Evolutionary conservation across 192 early-diverging fungal genomes (phyloP).

Genomic region (Podila epigama): DNA sequence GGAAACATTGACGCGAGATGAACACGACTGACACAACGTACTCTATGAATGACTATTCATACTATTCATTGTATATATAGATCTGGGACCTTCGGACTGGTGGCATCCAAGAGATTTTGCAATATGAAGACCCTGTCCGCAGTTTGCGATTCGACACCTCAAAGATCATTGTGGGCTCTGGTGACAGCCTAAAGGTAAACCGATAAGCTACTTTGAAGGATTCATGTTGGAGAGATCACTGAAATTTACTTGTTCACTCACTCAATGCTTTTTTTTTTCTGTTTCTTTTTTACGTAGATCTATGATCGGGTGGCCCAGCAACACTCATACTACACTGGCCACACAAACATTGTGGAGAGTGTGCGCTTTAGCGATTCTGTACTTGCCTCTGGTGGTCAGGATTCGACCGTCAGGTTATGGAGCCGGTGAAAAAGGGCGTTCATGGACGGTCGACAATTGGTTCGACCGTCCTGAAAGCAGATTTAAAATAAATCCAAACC

Average conservation of each 20-base stretch:
- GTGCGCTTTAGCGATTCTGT: constrained; percentile 54
- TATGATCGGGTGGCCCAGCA: constrained; percentile 72
- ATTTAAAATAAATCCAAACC: too few relatives aligned
- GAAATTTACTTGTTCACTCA: background rate
- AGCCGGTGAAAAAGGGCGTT: constrained; percentile 55
- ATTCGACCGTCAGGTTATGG: constrained; percentile 74
- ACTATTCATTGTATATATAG: constrained; percentile 17
- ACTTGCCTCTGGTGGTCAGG: constrained; percentile 68
- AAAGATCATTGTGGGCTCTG: constrained; percentile 64
- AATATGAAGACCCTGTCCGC: constrained; percentile 61
- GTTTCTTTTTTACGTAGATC: constrained; percentile 40
- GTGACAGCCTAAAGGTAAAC: constrained; percentile 53
- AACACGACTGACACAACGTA: too few relatives aligned
- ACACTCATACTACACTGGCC: constrained; percentile 57
- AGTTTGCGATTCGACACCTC: constrained; percentile 60
- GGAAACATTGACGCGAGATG: too few relatives aligned
- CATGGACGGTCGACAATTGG: too few relatives aligned
- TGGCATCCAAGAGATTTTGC: constrained; percentile 62
- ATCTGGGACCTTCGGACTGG: constrained; percentile 84
- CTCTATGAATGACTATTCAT: too few relatives aligned
- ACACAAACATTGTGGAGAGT: constrained; percentile 54
- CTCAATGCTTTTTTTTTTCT: background rate
- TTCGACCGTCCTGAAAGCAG: too few relatives aligned
- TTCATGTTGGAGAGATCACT: background rate
- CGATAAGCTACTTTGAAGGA: background rate